Evolutionary conservation across 2,329 filamentous ascomycete genomes (phyloP).

Genomic region (Cercospora canescens): DNA sequence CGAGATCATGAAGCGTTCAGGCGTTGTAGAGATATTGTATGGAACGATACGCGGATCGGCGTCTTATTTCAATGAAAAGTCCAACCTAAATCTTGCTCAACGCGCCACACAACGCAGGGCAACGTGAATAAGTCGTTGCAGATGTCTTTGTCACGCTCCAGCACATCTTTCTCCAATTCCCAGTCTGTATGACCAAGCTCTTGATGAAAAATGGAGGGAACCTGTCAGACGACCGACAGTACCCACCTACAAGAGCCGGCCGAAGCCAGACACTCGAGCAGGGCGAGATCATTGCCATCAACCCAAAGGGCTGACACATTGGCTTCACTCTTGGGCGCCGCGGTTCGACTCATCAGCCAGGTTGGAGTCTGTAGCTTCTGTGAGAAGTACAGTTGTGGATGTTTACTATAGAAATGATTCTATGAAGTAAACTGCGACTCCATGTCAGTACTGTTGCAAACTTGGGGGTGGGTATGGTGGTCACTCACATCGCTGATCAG

Average conservation of each 20-base stretch:
- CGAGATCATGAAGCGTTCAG: background rate
- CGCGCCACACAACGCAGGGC: too few species aligned
- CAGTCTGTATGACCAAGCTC: constrained; percentile 27
- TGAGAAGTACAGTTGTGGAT: constrained; percentile 89
- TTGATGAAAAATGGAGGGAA: constrained; percentile 30
- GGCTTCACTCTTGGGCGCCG: constrained; percentile 39
- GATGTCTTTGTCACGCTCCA: background rate
- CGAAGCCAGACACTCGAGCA: constrained; percentile 35
- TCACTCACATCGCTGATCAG: constrained; percentile 11
- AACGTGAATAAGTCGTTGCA: background rate
- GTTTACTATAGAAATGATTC: constrained; percentile 99
- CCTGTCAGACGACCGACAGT: constrained; percentile 38
- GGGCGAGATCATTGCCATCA: constrained; percentile 38
- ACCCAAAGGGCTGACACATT: constrained; percentile 24
- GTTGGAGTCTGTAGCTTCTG: constrained; percentile 66
- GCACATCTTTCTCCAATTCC: constrained; percentile 24
- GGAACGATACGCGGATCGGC: too few species aligned
- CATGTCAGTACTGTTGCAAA: constrained; percentile 2
- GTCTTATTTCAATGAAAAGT: too few species aligned
- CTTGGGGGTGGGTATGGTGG: background rate
- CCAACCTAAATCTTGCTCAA: too few species aligned
- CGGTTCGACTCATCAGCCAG: constrained; percentile 38
- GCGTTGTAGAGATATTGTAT: too few species aligned
- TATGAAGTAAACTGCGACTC: constrained; percentile 40
- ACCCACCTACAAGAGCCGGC: constrained; percentile 35